Conservation (phyloP, 345 rosid genomes). For the Populus davidiana region DNA sequence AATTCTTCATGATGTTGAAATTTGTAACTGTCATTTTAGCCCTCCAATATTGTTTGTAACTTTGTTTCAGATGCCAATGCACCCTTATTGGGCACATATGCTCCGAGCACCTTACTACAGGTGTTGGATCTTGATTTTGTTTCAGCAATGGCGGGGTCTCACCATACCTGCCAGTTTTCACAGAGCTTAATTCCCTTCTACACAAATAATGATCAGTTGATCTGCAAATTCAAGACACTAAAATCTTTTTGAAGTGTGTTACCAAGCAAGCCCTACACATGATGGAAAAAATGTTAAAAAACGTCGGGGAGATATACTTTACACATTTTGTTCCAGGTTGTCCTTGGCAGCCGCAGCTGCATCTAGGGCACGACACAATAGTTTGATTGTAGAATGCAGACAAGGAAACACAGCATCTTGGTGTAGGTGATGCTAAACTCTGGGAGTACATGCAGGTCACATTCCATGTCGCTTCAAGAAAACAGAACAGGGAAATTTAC, state of each 20-base stretch:
- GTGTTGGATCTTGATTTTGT: slow-evolving; percentile 40
- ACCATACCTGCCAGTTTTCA: slow-evolving; percentile 33
- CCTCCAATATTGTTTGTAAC: slow-evolving; percentile 72
- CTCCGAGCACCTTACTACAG: slow-evolving; percentile 52
- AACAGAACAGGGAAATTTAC: neutral
- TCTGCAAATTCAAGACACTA: neutral
- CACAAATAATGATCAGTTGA: neutral
- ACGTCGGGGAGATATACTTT: slow-evolving; percentile 31
- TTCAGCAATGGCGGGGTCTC: slow-evolving; percentile 38
- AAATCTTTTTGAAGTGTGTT: no score
- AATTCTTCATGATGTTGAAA: slow-evolving; percentile 56
- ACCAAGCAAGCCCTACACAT: no score
- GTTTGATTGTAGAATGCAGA: slow-evolving; percentile 65
- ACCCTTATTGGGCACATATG: slow-evolving; percentile 79
- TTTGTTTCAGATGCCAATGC: slow-evolving; percentile 92
- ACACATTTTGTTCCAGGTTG: slow-evolving; percentile 43
- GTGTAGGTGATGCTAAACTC: slow-evolving; percentile 51
- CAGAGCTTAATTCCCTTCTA: no score
- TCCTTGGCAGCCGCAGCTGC: slow-evolving; percentile 72
- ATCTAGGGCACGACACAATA: slow-evolving; percentile 65
- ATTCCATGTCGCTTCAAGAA: slow-evolving; percentile 65
- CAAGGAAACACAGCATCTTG: slow-evolving; percentile 82
- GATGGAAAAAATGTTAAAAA: neutral
- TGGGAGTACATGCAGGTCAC: slow-evolving; percentile 69
- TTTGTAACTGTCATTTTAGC: slow-evolving; percentile 69